Conservation (phyloP, 2,329 filamentous ascomycete species). For the Aspergillus sp. region DNA sequence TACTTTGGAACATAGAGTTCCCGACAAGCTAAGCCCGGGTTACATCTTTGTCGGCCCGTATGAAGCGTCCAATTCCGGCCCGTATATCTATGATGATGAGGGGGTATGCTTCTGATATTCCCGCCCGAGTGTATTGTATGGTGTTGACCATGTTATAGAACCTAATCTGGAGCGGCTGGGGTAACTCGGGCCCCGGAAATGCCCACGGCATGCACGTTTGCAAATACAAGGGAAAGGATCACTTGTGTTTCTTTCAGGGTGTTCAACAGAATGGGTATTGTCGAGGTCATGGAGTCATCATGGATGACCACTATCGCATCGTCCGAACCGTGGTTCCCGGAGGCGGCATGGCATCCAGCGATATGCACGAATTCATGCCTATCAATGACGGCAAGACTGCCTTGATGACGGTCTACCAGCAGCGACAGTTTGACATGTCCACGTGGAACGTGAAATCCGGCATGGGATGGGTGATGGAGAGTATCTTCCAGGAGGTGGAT, state of each 20-base stretch:
- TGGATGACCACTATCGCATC: conserved; percentile 53
- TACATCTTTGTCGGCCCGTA: conserved; percentile 56
- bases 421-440: conserved; percentile 51
- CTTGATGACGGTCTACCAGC: conserved; percentile 45
- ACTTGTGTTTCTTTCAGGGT: conserved; percentile 57
- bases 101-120: conserved; percentile 36
- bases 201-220: conserved; percentile 53
- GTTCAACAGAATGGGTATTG: conserved; percentile 55
- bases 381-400: conserved; percentile 48
- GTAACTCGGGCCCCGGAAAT: conserved; percentile 51
- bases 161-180: conserved; percentile 54
- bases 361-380: conserved; percentile 57
- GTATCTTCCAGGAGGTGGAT: conserved; percentile 56
- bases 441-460: conserved; percentile 45
- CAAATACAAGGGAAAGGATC: conserved; percentile 49
- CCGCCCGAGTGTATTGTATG: background rate
- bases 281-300: conserved; percentile 54
- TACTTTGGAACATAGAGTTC: conserved; percentile 30
- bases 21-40: conserved; percentile 45
- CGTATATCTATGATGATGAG: conserved; percentile 55
- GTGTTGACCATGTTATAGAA: conserved; percentile 33
- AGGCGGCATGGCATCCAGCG: conserved; percentile 45
- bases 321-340: conserved; percentile 49
- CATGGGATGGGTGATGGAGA: conserved; percentile 55
- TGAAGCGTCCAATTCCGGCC: conserved; percentile 50